A percentile compares a stretch with the other conserved stretches of the same genome.
Evolutionary conservation across 768 basidiomycete species (phyloP).

Genomic region (Imleria badia): DNA sequence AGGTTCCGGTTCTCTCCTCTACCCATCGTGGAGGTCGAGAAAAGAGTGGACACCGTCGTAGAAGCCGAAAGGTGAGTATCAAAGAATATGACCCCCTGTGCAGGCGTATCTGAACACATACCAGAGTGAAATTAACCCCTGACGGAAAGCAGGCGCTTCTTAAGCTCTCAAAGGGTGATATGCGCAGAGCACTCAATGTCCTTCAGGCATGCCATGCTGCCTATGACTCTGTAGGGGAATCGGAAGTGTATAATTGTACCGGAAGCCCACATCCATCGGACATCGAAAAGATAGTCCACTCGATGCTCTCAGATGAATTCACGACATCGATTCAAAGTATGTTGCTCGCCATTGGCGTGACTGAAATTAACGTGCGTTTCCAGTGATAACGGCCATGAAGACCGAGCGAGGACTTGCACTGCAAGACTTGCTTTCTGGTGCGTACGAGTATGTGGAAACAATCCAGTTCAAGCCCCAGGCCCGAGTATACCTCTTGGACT

Average conservation of each 20-base stretch:
- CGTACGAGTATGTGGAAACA: slow-evolving; percentile 86
- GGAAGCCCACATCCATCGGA: slow-evolving; percentile 95
- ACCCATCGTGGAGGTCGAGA: slow-evolving; percentile 82
- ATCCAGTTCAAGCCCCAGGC: slow-evolving; percentile 85
- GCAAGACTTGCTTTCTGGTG: slow-evolving; percentile 89
- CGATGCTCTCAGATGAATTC: slow-evolving; percentile 96
- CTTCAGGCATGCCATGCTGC: slow-evolving; percentile 98
- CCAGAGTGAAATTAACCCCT: slow-evolving; percentile 79
- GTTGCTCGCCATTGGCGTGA: slow-evolving; percentile 20
- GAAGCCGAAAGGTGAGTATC: slow-evolving; percentile 74
- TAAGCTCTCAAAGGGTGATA: slow-evolving; percentile 95
- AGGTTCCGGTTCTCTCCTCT: slow-evolving; percentile 96
- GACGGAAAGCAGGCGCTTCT: slow-evolving; percentile 89
- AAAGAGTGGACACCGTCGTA: slow-evolving; percentile 73
- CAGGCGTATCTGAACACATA: slow-evolving; percentile 1
- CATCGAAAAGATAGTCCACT: slow-evolving; percentile 89
- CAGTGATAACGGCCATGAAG: slow-evolving; percentile 87
- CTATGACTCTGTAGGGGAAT: slow-evolving; percentile 84
- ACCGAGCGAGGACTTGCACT: slow-evolving; percentile 91
- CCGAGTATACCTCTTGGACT: slow-evolving; percentile 89
- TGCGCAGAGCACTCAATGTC: slow-evolving; percentile 95
- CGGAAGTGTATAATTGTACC: slow-evolving; percentile 94
- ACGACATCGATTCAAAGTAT: slow-evolving; percentile 83
- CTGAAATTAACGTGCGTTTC: background rate
- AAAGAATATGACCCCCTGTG: background rate